These are phyloP conservation scores for Fusarium concolor DNA, from an alignment of 2,329 filamentous ascomycete species.

Conservation along the genomic window DNA sequence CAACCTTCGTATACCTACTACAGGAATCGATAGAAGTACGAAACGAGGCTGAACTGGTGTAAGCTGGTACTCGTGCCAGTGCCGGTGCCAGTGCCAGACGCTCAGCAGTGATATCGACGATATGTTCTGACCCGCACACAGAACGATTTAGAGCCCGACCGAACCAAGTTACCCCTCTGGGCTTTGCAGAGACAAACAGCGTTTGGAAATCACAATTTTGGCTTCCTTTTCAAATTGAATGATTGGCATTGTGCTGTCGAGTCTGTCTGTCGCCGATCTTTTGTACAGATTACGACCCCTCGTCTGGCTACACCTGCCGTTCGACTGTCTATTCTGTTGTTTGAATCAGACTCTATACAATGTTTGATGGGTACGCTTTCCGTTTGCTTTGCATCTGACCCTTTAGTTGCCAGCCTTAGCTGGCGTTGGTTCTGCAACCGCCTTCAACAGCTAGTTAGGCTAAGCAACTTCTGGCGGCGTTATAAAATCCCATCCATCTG, in stretches of 20 bases:
- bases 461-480: slow-evolving; percentile 10
- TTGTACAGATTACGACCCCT: slow-evolving; percentile 18
- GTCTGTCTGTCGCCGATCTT: slow-evolving; percentile 21
- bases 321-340: slow-evolving; percentile 39
- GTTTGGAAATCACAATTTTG: slow-evolving; percentile 17
- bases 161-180: slow-evolving; percentile 40
- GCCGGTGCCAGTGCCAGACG: slow-evolving; percentile 38
- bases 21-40: slow-evolving; percentile 14
- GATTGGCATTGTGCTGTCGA: slow-evolving; percentile 17
- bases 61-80: slow-evolving; percentile 20
- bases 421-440: slow-evolving; percentile 8
- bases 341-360: slow-evolving; percentile 44
- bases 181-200: slow-evolving; percentile 16
- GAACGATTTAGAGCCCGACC: slow-evolving; percentile 46
- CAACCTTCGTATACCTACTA: slow-evolving; percentile 21
- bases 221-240: slow-evolving; percentile 28
- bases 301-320: slow-evolving; percentile 23
- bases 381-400: slow-evolving; percentile 18
- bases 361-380: slow-evolving; percentile 59
- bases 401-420: slow-evolving; percentile 10
- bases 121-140: slow-evolving; percentile 45
- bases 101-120: slow-evolving; percentile 25
- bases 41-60: slow-evolving; percentile 15
- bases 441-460: slow-evolving; percentile 5
- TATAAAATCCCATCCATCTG: slow-evolving; percentile 6